Base-by-base conservation (phyloP, 2,329 filamentous ascomycete genomes). In the Purpureocillium lavendulum region DNA sequence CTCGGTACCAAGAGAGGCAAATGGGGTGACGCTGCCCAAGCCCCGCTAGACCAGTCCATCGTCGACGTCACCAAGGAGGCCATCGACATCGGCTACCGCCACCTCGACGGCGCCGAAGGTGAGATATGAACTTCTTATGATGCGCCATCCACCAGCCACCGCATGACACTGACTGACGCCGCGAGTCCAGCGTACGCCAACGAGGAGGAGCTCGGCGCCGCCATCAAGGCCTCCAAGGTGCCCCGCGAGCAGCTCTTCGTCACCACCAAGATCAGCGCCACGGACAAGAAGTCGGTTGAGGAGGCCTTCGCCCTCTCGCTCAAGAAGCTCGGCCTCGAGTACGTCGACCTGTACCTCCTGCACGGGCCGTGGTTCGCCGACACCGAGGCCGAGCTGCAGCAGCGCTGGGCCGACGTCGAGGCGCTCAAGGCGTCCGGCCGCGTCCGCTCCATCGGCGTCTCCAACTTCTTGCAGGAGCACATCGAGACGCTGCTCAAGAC, bases 51-150 rank as follows among this genome's bases (percentile, higher is more conserved):
- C 47, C 62, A 77, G 40, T 65, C 69, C 5, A 61, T 72, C 36
- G 56, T 71, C 34, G 60, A 67, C 17, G 47, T 64, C 38, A 70
- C 71, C 32, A 73, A 82, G 41, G 70, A 64, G 46, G 84, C 84
- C 26, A 81, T 87, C 50, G 71, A 75, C 40, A 59, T 76, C n/a
- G 84, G 82, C 17, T 88, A 80, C 58, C 70, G 71, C 42, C 84
- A 89, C 53, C 68, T 89, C 3, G 85, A 90, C 57, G 77, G 84
- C 33, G 85, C 85, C 15, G 80, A 89, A 65, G 63, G 80, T 80
- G 55, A 41, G 61, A 47, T 16, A n/a, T n/a, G n/a, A n/a, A n/a
- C n/a, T n/a, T n/a, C n/a, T n/a, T n/a, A n/a, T n/a, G n/a, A 9
- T 13, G 7, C 12, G n/a, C 8, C 7, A 4, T 3, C 7, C 13